A percentile compares a stretch with the other conserved stretches of the same genome.
phyloP scores from a whole-genome alignment of 2,329 filamentous ascomycete genomes.

The Botrytis porri region DNA sequence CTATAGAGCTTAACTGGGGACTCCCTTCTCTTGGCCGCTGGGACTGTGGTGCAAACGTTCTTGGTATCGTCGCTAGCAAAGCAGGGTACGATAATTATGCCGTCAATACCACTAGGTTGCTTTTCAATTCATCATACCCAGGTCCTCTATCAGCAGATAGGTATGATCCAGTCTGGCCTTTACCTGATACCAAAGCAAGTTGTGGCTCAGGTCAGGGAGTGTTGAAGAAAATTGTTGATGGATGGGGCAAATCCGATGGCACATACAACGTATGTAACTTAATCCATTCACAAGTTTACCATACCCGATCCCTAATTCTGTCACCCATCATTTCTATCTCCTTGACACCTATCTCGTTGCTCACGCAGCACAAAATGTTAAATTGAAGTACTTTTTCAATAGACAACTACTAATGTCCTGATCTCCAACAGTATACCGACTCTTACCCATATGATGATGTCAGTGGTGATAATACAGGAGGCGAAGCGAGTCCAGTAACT shows the following conservation, averaged over 20 bases:
- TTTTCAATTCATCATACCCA: slow-evolving; percentile 45
- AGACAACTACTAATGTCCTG: not conserved
- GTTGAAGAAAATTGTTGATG: slow-evolving; percentile 21
- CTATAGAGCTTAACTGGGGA: slow-evolving; percentile 42
- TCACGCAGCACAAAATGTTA: not conserved
- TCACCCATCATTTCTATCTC: not conserved
- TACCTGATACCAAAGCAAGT: slow-evolving; percentile 27
- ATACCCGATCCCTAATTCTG: not conserved
- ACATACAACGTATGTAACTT: slow-evolving; percentile 23
- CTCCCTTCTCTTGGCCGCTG: slow-evolving; percentile 43
- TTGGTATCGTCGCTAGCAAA: slow-evolving; percentile 30
- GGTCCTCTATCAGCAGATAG: slow-evolving; percentile 37
- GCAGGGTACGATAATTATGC: slow-evolving; percentile 28
- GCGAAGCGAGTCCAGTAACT: not conserved
- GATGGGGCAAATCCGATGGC: slow-evolving; percentile 24
- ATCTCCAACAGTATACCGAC: slow-evolving; percentile 22
- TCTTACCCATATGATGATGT: slow-evolving; percentile 27
- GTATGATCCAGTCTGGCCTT: slow-evolving; percentile 28
- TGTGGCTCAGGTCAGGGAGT: slow-evolving; percentile 26
- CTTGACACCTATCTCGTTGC: not conserved
- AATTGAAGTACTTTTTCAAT: not conserved
- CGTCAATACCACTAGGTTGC: slow-evolving; percentile 39
- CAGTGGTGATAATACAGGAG: slow-evolving; percentile 22
- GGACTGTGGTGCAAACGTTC: slow-evolving; percentile 39
- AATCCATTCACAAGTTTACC: not conserved